Evolutionary conservation across 2,329 filamentous ascomycete genomes (phyloP).

Genomic region (Hymenoscyphus repandus): DNA sequence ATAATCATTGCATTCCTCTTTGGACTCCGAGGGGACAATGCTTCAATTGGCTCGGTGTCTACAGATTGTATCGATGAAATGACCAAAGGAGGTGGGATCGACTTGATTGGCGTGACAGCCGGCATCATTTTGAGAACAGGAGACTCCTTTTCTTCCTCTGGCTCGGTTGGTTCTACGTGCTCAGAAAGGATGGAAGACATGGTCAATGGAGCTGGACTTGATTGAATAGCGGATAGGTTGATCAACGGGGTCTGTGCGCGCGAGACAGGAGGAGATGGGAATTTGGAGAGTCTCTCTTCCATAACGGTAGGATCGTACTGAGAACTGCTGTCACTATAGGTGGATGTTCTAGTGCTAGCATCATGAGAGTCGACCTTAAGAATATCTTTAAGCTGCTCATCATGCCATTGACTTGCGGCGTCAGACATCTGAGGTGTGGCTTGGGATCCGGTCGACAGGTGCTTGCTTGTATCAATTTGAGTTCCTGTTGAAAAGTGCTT

Average conservation of each 20-base stretch:
- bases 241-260: conserved; percentile 26
- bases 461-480: conserved; percentile 3
- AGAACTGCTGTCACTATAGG: conserved; percentile 48
- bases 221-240: neutral
- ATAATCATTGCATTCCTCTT: conserved; percentile 53
- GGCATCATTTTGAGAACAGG: conserved; percentile 1
- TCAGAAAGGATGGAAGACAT: conserved; percentile 40
- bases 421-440: conserved; percentile 21
- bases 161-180: conserved; percentile 31
- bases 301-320: conserved; percentile 45
- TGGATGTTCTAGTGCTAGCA: conserved; percentile 37
- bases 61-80: conserved; percentile 29
- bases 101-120: conserved; percentile 18
- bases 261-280: conserved; percentile 48
- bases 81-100: conserved; percentile 21
- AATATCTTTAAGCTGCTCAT: conserved; percentile 20
- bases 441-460: conserved; percentile 17
- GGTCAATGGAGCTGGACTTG: conserved; percentile 25
- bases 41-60: conserved; percentile 28
- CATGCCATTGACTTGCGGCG: conserved; percentile 29
- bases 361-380: conserved; percentile 14
- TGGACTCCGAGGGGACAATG: conserved; percentile 41
- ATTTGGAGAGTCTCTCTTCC: conserved; percentile 47
- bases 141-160: conserved; percentile 8
- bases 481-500: conserved; percentile 23